These are phyloP conservation scores for Nakazawaea anatomiae DNA, from an alignment of 805 yeast species.

Conservation along the genomic window DNA sequence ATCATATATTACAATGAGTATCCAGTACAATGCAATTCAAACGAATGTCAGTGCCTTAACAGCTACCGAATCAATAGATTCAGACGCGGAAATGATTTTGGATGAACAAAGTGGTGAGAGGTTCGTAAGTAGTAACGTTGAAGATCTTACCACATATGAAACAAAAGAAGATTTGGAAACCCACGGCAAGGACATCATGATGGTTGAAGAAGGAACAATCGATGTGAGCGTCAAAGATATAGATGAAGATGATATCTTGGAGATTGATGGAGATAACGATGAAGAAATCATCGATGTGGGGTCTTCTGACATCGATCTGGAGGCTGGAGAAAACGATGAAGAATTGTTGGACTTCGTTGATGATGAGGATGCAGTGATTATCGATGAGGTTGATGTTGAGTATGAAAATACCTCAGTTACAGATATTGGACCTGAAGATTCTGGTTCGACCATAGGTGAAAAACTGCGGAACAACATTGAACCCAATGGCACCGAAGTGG, in stretches of 20 bases:
- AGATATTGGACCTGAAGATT: background rate
- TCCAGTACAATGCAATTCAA: background rate
- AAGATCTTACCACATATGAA: too few species aligned
- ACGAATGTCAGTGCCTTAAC: background rate
- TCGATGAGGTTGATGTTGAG: background rate
- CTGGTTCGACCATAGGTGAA: too few species aligned
- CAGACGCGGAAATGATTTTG: constrained; percentile 2
- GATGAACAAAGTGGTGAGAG: background rate
- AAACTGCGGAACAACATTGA: too few species aligned
- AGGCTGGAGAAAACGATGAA: constrained; percentile 22
- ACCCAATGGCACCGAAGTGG: too few species aligned
- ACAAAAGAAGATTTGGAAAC: background rate
- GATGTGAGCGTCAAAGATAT: background rate
- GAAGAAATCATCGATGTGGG: background rate
- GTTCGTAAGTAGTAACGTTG: too few species aligned
- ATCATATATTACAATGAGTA: background rate
- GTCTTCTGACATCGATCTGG: constrained; percentile 5
- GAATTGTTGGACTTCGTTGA: constrained; percentile 11
- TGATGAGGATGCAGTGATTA: background rate
- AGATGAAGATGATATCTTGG: constrained; percentile 1
- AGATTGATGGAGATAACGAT: background rate
- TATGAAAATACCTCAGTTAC: background rate
- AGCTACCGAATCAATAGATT: background rate
- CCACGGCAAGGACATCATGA: background rate
- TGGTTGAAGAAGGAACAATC: background rate